Percentiles rank a stretch among this genome's conserved stretches.
phyloP scores from a whole-genome alignment of 768 basidiomycete genomes.

The Pisolithus tinctorius region DNA sequence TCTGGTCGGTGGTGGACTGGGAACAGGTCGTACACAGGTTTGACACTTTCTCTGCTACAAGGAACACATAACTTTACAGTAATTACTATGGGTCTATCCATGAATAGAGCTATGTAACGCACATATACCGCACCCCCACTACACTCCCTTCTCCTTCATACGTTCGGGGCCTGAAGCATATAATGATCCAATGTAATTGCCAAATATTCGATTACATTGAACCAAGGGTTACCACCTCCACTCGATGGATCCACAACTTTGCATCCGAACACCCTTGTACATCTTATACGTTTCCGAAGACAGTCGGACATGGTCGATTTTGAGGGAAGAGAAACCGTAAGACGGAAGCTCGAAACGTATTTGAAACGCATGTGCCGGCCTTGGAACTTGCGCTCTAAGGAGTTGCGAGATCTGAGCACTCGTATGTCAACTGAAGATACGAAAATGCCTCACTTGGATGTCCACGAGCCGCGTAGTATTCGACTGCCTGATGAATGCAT shows the following conservation, averaged over 20 bases:
- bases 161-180: no score
- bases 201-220: neutral
- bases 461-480: slow-evolving; percentile 74
- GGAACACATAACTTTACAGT: no score
- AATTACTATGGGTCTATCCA: no score
- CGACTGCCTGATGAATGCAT: slow-evolving; percentile 62
- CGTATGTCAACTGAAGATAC: neutral
- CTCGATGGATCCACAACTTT: slow-evolving; percentile 26
- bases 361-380: slow-evolving; percentile 71
- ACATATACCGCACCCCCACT: no score
- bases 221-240: slow-evolving; percentile 25
- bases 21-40: slow-evolving; percentile 38
- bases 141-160: no score
- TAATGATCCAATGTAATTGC: neutral
- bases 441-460: slow-evolving; percentile 43
- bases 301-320: slow-evolving; percentile 79
- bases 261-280: slow-evolving; percentile 82
- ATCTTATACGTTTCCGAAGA: slow-evolving; percentile 81
- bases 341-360: slow-evolving; percentile 64
- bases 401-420: slow-evolving; percentile 18
- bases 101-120: no score
- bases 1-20: slow-evolving; percentile 86
- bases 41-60: slow-evolving; percentile 13
- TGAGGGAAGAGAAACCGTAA: slow-evolving; percentile 71
- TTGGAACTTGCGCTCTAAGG: slow-evolving; percentile 35